Percentiles rank a stretch among this genome's conserved stretches.
phyloP scores from a whole-genome alignment of 768 basidiomycete species.

The Galerina sulciceps region DNA sequence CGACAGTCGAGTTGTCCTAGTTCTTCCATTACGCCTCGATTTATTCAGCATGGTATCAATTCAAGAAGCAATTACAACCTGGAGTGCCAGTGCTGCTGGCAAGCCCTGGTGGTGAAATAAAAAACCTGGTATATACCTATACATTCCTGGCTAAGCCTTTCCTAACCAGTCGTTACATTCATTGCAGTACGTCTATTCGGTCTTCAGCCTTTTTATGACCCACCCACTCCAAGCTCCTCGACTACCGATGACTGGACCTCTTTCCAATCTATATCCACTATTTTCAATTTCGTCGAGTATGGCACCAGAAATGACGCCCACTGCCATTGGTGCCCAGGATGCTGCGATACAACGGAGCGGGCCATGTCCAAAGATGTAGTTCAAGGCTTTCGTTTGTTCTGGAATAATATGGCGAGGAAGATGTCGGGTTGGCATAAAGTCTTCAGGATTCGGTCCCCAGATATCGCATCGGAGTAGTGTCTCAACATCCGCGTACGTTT shows the following conservation, averaged over 20 bases:
- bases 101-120: slow-evolving; percentile 15
- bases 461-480: slow-evolving; percentile 35
- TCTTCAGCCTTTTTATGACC: slow-evolving; percentile 14
- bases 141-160: no score
- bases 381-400: slow-evolving; percentile 22
- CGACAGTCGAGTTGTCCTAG: slow-evolving; percentile 11
- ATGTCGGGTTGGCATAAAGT: slow-evolving; percentile 50
- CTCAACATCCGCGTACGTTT: slow-evolving; percentile 40
- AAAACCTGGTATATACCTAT: neutral
- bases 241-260: slow-evolving; percentile 36
- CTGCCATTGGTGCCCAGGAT: slow-evolving; percentile 56
- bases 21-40: slow-evolving; percentile 19
- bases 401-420: slow-evolving; percentile 19
- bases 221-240: slow-evolving; percentile 53
- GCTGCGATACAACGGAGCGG: slow-evolving; percentile 50
- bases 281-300: slow-evolving; percentile 40
- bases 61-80: slow-evolving; percentile 19
- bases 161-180: no score
- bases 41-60: slow-evolving; percentile 25
- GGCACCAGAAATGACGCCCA: slow-evolving; percentile 49
- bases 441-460: slow-evolving; percentile 38
- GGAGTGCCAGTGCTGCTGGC: slow-evolving; percentile 14
- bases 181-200: neutral
- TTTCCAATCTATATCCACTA: slow-evolving; percentile 27
- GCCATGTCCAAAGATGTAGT: slow-evolving; percentile 55